phyloP scores from a whole-genome alignment of 495 filamentous ascomycete species.

The Cercophora newfieldiana region DNA sequence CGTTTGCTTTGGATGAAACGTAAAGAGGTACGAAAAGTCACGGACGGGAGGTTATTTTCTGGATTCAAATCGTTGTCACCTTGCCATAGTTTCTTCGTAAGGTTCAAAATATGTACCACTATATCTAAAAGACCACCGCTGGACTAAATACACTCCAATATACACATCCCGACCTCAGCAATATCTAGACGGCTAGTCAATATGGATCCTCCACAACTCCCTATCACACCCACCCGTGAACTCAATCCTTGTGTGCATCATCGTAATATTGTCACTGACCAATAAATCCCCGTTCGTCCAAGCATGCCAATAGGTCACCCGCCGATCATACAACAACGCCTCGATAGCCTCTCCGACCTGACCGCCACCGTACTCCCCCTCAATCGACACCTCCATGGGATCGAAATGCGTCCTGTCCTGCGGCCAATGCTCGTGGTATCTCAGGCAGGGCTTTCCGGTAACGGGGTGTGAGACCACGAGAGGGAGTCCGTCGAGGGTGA shows the following conservation, averaged over 20 bases:
- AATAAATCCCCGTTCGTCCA: constrained; percentile 60
- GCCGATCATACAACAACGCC: constrained; percentile 48
- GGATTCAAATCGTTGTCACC: too few species aligned
- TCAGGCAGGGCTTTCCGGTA: constrained; percentile 45
- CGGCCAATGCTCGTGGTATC: constrained; percentile 59
- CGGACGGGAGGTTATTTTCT: too few species aligned
- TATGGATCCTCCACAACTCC: constrained; percentile 55
- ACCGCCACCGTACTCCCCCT: constrained; percentile 26
- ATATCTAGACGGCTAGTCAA: too few species aligned
- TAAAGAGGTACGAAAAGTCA: too few species aligned
- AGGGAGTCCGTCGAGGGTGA: constrained; percentile 43
- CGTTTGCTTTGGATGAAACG: too few species aligned
- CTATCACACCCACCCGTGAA: constrained; percentile 45
- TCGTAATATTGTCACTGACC: constrained; percentile 53
- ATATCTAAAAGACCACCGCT: too few species aligned
- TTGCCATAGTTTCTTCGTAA: too few species aligned
- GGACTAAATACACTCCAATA: too few species aligned
- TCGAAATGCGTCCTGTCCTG: constrained; percentile 50
- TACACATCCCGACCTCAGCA: too few species aligned
- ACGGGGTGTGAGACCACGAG: constrained; percentile 52
- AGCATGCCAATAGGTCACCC: constrained; percentile 47
- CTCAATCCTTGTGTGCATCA: constrained; percentile 54
- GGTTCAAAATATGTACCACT: too few species aligned
- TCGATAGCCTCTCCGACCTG: constrained; percentile 29
- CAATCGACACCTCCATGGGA: constrained; percentile 46